Evolutionary conservation across 2,329 filamentous ascomycete species (phyloP), one percentile per base, ranked within the genome.

Genomic region (Colletotrichum sp.): DNA sequence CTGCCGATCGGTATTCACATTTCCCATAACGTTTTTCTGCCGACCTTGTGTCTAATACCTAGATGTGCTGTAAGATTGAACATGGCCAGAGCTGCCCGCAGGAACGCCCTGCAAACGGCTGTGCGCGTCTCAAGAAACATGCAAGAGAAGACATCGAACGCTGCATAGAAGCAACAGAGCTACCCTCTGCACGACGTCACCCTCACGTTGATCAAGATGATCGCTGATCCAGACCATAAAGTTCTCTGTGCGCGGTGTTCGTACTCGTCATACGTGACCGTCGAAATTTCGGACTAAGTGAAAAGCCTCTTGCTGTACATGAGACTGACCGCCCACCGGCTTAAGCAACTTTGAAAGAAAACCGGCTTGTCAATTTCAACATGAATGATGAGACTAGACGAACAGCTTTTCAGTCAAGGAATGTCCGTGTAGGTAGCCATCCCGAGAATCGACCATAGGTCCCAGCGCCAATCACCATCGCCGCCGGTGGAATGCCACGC

Each of bases 381-480:
- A 16, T 30, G 25, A 22, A 6, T 22, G 4, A 22, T n/a, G 19
- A 74, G 44, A 69, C 70, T 66, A 11, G 74, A 76, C 59, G 74
- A 76, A 76, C 64, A 13, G 29, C 30, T 11, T 44, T 69, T 65
- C 8, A 19, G 15, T 6, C 22, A 6, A 25, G 27, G 16, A 12
- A 64, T 29, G 71, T 61, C 74, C 22, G 71, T 74, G 65, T 27
- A 55, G 27, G 25, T 9, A 8, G 30, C 9, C 15, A 30, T 25
- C 15, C 19, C 15, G 64, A 72, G 2, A 3, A 13, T 22, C 19
- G 8, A 25, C 44, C 22, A 19, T n/a, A 7, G 69, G 70, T 13
- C 73, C 19, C 65, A 74, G 74, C 74, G 64, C 67, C 70, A 70
- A 49, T 69, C 59, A 44, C 32, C 19, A 12, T 59, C 34, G 30